A percentile compares a stretch with the other conserved stretches of the same genome.
Conservation (phyloP, 2,329 filamentous ascomycete genomes). For the Fusarium bactridioides region DNA sequence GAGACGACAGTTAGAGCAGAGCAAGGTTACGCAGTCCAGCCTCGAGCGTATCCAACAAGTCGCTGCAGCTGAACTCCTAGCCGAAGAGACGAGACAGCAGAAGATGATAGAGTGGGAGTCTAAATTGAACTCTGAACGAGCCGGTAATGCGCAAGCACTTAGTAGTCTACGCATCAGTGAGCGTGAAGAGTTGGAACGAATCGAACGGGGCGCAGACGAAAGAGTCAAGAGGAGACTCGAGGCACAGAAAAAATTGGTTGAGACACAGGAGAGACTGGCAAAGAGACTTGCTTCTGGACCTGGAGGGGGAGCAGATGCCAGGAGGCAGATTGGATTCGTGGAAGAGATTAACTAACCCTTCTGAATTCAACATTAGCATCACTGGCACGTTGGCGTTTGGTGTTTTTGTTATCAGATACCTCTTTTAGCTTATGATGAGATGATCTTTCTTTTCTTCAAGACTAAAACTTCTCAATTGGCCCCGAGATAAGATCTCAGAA, state of each 20-base stretch:
- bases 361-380: not conserved
- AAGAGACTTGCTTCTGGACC: slow-evolving; percentile 54
- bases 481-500: too few species aligned
- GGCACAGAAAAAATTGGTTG: slow-evolving; percentile 62
- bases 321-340: slow-evolving; percentile 65
- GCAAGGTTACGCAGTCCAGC: slow-evolving; percentile 55
- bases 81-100: slow-evolving; percentile 54
- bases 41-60: slow-evolving; percentile 54
- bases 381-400: slow-evolving; percentile 19
- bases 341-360: slow-evolving; percentile 56
- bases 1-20: slow-evolving; percentile 55
- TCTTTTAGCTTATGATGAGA: not conserved
- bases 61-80: slow-evolving; percentile 56
- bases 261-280: slow-evolving; percentile 53
- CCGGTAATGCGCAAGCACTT: slow-evolving; percentile 59
- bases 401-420: slow-evolving; percentile 8
- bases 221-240: slow-evolving; percentile 56
- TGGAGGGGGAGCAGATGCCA: slow-evolving; percentile 39
- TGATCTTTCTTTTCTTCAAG: not conserved
- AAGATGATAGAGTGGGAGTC: slow-evolving; percentile 60
- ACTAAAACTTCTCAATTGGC: not conserved
- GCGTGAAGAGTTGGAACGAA: slow-evolving; percentile 58
- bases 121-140: slow-evolving; percentile 54
- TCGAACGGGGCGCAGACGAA: slow-evolving; percentile 57
- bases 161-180: slow-evolving; percentile 59